These are phyloP conservation scores for Dianthus caryophyllus DNA, from an alignment of 148 eudicot species.

Conservation along the genomic window DNA sequence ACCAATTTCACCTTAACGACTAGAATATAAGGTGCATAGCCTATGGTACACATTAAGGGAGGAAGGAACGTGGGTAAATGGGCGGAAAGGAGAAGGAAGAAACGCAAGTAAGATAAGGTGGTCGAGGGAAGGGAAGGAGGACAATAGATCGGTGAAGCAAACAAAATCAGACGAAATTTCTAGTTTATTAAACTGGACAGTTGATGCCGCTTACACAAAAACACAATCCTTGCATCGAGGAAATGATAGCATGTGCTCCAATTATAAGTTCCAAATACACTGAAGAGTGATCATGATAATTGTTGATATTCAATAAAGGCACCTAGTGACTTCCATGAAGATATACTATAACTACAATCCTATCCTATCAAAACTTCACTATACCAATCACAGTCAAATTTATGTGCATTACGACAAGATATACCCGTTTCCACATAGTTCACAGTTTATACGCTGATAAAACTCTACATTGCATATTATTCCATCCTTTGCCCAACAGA, in stretches of 20 bases:
- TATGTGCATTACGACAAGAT: neutral
- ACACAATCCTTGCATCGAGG: neutral
- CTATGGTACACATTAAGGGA: neutral
- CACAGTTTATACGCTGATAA: neutral
- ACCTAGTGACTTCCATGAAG: neutral
- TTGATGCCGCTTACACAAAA: neutral
- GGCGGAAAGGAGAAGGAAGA: too few relatives aligned
- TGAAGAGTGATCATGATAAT: neutral
- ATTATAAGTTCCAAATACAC: neutral
- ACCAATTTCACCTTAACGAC: conserved; percentile 2
- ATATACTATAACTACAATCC: neutral
- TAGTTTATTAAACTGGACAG: neutral
- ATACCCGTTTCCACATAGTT: neutral
- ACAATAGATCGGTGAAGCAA: neutral
- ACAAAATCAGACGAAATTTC: neutral
- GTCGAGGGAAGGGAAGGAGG: too few relatives aligned
- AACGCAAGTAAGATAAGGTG: too few relatives aligned
- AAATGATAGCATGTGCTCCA: neutral
- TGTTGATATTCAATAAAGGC: neutral
- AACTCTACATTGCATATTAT: neutral
- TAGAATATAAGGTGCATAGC: neutral
- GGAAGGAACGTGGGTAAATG: neutral
- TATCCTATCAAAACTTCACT: neutral
- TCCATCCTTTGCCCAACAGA: neutral
- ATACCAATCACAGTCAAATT: neutral